Evolutionary conservation across 2,329 filamentous ascomycete species (phyloP), one percentile per base, ranked within the genome.

Genomic region (Calonectria hongkongensis): DNA sequence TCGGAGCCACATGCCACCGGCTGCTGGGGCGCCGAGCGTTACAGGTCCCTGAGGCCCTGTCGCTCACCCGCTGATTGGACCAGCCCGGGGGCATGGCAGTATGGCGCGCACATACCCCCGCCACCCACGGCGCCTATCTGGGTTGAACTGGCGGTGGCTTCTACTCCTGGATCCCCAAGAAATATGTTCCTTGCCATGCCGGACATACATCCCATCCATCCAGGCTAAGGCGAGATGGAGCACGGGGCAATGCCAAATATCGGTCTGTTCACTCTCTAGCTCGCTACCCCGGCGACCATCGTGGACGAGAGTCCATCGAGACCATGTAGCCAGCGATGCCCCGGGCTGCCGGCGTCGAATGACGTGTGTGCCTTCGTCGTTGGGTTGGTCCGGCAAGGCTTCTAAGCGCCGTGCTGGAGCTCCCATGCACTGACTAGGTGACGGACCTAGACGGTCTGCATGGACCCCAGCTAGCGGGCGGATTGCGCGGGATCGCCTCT

Each of bases 271-370:
- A 4, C 41, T 51, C 39, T 25, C 56, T 28, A 63, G 39, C 27
- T 45, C 12, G 16, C 56, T 48, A 63, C 71, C 70, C 66, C 51
- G 60, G 50, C 65, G 33, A 70, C 48, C 74, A 64, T 69, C 70
- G 65, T 76, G 75, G 70, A 67, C 67, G 58, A 66, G 58, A 50
- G 30, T 33, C 51, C 47, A 50, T 21, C 27, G 43, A 33, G 48
- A 16, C 56, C 30, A 71, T 72, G 63, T 62, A 64, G 68, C 73
- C 73, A 73, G 70, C 70, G 50, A 71, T 70, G 64, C 64, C 78
- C 54, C 77, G 75, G 68, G 70, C 75, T 68, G 39, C 60, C 72
- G 78, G 78, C 64, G 75, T 78, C 76, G 75, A 80, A 75, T 79
- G 77, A 77, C 75, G 74, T 78, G 72, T 68, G 56, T 71, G 64